Base-by-base conservation (phyloP, 306 rosid genomes). In the Boehmeria nivea region DNA sequence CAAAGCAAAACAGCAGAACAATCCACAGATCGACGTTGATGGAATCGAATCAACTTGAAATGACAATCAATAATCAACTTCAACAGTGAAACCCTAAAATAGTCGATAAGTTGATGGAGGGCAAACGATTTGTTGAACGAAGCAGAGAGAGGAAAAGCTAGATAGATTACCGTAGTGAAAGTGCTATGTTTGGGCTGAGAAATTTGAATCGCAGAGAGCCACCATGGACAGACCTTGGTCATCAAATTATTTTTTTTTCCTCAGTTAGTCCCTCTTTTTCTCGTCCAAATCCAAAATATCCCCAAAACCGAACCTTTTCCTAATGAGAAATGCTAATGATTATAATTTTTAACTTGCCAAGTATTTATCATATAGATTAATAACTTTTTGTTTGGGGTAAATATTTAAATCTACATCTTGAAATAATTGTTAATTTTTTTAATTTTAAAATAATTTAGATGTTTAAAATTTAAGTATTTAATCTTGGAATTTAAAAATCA, bases 191-290 rank as follows among this genome's bases (percentile, higher is more conserved):
- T 17, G 45, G 71, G 66, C 43, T 17, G 58, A 44, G 36, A 43
- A 59, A 27, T 59, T 64, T 58, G 71, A 71, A 59, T 59, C 71
- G 39, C 71, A 58, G 47, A 64, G 39, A 58, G 54, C 47, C 76
- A 59, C 76, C 76, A 64, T 64, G 71, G 45, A 52, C 63, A 36
- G 50, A 59, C 42, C 63, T 52, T 55, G 46, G 51, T 44, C 63
- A 69, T 47, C 75, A 69, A 22, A 51, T 56, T 34, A 33, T 34
- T 64, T 45, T 19, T 65, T 36, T 19, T 36, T n/a, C n/a, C 47
- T 28, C 5, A 28, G 34, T 67, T 55, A 22, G 54, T 56, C 57
- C 63, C 63, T 56, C 56, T 17, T 55, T n/a, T 31, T 56, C 40
- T 46, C 51, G 13, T 61, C 55, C 63, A 54, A 45, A 54, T 65